Conservation (phyloP, 1,139 yeast species). For the Hansenula anomala region DNA sequence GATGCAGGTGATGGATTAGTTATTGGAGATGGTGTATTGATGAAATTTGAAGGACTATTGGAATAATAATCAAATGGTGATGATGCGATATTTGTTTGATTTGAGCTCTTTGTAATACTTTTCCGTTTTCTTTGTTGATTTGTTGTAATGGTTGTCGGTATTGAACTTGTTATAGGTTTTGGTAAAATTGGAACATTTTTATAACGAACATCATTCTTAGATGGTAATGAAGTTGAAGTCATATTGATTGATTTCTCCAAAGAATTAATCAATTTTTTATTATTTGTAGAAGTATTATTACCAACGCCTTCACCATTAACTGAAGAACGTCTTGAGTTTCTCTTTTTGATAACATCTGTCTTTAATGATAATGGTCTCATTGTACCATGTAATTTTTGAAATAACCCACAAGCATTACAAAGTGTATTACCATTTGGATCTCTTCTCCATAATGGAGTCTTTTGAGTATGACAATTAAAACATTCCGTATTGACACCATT, state of each 20-base stretch:
- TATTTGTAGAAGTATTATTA: constrained; percentile 1
- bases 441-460: constrained; percentile 95
- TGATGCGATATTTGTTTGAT: constrained; percentile 3
- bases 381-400: constrained; percentile 89
- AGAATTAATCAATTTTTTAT: constrained; percentile 12
- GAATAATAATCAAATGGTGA: constrained; percentile 16
- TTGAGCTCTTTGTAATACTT: neutral
- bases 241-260: constrained; percentile 18
- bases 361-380: constrained; percentile 89
- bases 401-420: constrained; percentile 95
- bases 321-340: constrained; percentile 38
- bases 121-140: constrained; percentile 1
- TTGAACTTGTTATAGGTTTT: constrained; percentile 13
- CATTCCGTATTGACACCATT: constrained; percentile 36
- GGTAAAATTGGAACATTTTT: constrained; percentile 24
- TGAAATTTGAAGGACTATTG: constrained; percentile 8
- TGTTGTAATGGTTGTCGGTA: neutral
- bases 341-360: constrained; percentile 89
- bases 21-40: constrained; percentile 19
- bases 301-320: constrained; percentile 4
- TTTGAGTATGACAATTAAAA: constrained; percentile 87
- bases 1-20: constrained; percentile 22
- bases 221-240: constrained; percentile 9
- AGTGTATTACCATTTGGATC: constrained; percentile 91
- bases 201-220: constrained; percentile 7